Percentiles rank a stretch among this genome's conserved stretches.
Evolutionary conservation across 2,329 filamentous ascomycete genomes (phyloP).

Genomic region (Aureobasidium sp.): DNA sequence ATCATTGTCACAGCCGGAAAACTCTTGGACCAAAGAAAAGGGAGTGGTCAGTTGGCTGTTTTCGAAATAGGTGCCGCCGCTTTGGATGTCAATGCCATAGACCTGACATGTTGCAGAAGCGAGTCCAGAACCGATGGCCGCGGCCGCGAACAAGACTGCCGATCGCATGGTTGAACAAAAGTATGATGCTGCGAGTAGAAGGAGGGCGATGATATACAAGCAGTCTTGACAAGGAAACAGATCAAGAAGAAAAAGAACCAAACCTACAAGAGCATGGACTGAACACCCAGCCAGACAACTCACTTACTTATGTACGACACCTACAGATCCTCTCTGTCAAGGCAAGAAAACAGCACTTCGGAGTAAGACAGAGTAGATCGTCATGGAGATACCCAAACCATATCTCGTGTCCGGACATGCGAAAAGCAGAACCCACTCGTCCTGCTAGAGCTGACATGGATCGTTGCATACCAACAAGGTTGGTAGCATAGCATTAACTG

Average conservation of each 20-base stretch:
- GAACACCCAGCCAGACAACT: not conserved
- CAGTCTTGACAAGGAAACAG: not conserved
- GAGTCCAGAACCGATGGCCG: not conserved
- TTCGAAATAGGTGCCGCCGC: constrained; percentile 40
- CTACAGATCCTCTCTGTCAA: not conserved
- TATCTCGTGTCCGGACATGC: not conserved
- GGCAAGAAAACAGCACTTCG: not conserved
- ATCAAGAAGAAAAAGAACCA: not conserved
- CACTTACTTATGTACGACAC: not conserved
- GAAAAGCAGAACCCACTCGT: not conserved
- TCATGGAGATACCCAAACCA: not conserved
- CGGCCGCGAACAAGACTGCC: not conserved
- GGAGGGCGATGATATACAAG: not conserved
- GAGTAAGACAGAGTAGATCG: not conserved
- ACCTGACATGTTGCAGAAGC: constrained; percentile 20
- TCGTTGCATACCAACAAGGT: not conserved
- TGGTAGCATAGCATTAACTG: too few relatives aligned
- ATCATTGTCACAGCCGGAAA: constrained; percentile 36
- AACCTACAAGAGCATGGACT: not conserved
- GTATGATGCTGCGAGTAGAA: not conserved
- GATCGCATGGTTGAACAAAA: not conserved
- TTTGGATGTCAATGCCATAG: constrained; percentile 34
- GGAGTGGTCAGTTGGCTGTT: constrained; percentile 34
- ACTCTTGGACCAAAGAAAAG: constrained; percentile 40
- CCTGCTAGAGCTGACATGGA: not conserved